These are phyloP conservation scores for Sphagnum fallax DNA, from an alignment of 228 moss, liverwort and hornwort species.

Conservation along the genomic window DNA sequence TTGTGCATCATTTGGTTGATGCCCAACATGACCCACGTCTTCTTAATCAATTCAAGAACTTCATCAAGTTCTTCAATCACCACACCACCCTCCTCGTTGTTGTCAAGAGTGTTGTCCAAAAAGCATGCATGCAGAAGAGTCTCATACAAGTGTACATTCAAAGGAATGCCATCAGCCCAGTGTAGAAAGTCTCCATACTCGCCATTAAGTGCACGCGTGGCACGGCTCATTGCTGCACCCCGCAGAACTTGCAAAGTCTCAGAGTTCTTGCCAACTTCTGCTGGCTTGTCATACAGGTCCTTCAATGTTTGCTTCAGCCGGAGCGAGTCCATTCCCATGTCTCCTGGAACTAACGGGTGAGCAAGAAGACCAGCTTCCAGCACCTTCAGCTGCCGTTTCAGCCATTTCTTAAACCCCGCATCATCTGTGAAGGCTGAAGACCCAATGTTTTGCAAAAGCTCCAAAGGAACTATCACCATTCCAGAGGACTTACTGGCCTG, in stretches of 20 bases:
- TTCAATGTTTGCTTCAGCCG: conserved; percentile 64
- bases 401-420: conserved; percentile 60
- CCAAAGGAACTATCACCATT: conserved; percentile 75
- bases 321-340: conserved; percentile 56
- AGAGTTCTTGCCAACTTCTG: conserved; percentile 57
- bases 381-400: conserved; percentile 68
- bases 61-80: conserved; percentile 70
- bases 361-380: conserved; percentile 76
- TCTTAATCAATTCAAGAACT: conserved; percentile 65
- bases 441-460: conserved; percentile 70
- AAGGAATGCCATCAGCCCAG: conserved; percentile 94
- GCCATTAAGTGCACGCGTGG: conserved; percentile 67
- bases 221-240: conserved; percentile 74
- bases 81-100: conserved; percentile 35
- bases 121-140: conserved; percentile 65
- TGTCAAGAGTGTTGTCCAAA: conserved; percentile 17
- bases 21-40: conserved; percentile 89
- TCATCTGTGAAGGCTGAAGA: conserved; percentile 53
- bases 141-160: conserved; percentile 75
- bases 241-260: conserved; percentile 73
- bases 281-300: conserved; percentile 48
- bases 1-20: conserved; percentile 75
- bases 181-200: conserved; percentile 69
- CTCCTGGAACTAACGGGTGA: conserved; percentile 64
- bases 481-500: conserved; percentile 83